phyloP scores from a whole-genome alignment of 495 filamentous ascomycete species.

The Podospora conica region DNA sequence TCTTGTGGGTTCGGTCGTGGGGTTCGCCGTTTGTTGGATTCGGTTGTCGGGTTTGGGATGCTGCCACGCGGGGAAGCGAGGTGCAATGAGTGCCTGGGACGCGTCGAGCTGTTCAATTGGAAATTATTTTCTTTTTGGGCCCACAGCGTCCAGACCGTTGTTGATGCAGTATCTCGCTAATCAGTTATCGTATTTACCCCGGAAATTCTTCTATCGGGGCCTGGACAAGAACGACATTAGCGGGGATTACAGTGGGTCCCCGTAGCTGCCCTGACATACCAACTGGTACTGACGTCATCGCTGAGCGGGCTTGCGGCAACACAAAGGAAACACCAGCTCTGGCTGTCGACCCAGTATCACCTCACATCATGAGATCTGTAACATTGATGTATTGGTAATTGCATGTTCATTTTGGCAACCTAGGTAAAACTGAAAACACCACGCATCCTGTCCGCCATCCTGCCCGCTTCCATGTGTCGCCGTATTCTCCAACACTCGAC shows the following conservation, averaged over 20 bases:
- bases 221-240: background rate
- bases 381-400: background rate
- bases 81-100: too few species aligned
- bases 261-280: background rate
- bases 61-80: background rate
- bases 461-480: too few species aligned
- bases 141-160: too few species aligned
- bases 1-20: background rate
- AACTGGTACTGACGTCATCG: background rate
- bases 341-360: background rate
- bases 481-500: background rate
- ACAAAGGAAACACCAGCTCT: background rate
- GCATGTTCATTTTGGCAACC: background rate
- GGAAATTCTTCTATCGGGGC: too few species aligned
- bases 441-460: too few species aligned
- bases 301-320: background rate
- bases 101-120: background rate
- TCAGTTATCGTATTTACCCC: too few species aligned
- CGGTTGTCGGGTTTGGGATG: background rate
- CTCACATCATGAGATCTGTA: background rate
- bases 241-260: background rate
- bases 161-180: background rate
- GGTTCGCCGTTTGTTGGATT: background rate
- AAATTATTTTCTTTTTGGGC: too few species aligned
- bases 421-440: too few species aligned